Percentiles rank a stretch among this genome's conserved stretches.
These are phyloP conservation scores for Saturnispora silvae DNA, from an alignment of 805 yeast species.

Conservation along the genomic window DNA sequence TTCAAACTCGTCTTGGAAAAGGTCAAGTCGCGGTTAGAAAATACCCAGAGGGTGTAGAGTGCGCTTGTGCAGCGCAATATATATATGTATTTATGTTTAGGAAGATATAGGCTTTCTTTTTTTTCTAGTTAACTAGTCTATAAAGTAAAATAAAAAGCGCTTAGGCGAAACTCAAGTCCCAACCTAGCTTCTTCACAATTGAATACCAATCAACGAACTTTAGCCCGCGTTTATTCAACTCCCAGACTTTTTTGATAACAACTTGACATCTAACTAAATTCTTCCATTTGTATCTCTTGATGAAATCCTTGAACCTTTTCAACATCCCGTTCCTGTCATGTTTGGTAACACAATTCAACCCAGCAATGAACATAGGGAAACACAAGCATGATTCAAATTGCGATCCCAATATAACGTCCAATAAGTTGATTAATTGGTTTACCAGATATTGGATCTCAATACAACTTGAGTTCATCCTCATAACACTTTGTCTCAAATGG, in stretches of 20 bases:
- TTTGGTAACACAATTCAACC: conserved; percentile 50
- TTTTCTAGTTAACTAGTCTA: no score
- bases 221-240: conserved; percentile 39
- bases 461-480: conserved; percentile 48
- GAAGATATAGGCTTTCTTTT: no score
- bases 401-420: conserved; percentile 54
- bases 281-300: conserved; percentile 57
- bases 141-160: neutral
- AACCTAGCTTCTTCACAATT: conserved; percentile 52
- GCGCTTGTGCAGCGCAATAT: neutral
- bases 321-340: conserved; percentile 44
- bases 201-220: conserved; percentile 64
- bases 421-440: conserved; percentile 41
- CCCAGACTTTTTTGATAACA: conserved; percentile 41
- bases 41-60: neutral
- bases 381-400: conserved; percentile 62
- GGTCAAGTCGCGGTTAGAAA: conserved; percentile 14
- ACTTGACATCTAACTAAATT: conserved; percentile 39
- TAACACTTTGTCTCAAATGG: conserved; percentile 55
- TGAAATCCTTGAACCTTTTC: conserved; percentile 42
- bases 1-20: conserved; percentile 65
- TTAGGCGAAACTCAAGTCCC: conserved; percentile 72
- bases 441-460: conserved; percentile 52
- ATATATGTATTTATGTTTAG: neutral
- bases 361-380: conserved; percentile 72